Conservation (phyloP, 208 protist genomes). For the Wallacemonas sp. region DNA sequence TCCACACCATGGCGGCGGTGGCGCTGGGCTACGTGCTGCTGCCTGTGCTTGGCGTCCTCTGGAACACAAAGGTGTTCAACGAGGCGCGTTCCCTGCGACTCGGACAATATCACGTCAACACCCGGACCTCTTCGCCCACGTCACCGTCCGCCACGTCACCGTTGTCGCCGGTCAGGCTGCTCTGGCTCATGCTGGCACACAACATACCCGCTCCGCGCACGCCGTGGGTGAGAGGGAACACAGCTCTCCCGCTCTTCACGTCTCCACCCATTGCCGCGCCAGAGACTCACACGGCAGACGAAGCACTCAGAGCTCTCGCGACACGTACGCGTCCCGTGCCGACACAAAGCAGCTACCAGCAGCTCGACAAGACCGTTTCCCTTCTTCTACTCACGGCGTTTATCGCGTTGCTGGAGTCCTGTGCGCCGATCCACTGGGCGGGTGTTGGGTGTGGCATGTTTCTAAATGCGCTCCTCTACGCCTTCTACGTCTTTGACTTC, state of each 20-base stretch:
- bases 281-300: too few relatives aligned
- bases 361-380: neutral
- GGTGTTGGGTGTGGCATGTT: constrained; percentile 24
- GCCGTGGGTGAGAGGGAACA: too few relatives aligned
- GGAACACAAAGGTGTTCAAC: constrained; percentile 41
- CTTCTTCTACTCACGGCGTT: neutral
- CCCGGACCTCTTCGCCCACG: neutral
- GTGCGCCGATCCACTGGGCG: constrained; percentile 19
- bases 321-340: too few relatives aligned
- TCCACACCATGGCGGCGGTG: neutral
- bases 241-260: too few relatives aligned
- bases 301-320: too few relatives aligned
- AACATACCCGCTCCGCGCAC: too few relatives aligned
- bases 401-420: constrained; percentile 14
- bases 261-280: too few relatives aligned
- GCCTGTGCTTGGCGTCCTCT: constrained; percentile 41
- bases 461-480: constrained; percentile 66
- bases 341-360: constrained; percentile 1
- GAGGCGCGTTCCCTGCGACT: constrained; percentile 18
- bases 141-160: too few relatives aligned
- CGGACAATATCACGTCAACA: constrained; percentile 5
- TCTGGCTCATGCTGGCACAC: too few relatives aligned
- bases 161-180: too few relatives aligned
- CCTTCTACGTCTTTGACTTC: constrained; percentile 81
- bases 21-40: constrained; percentile 37